Percentiles rank a stretch among this genome's conserved stretches.
Conservation (phyloP, 176 grass and related monocot species). For the Bromus sterilis region DNA sequence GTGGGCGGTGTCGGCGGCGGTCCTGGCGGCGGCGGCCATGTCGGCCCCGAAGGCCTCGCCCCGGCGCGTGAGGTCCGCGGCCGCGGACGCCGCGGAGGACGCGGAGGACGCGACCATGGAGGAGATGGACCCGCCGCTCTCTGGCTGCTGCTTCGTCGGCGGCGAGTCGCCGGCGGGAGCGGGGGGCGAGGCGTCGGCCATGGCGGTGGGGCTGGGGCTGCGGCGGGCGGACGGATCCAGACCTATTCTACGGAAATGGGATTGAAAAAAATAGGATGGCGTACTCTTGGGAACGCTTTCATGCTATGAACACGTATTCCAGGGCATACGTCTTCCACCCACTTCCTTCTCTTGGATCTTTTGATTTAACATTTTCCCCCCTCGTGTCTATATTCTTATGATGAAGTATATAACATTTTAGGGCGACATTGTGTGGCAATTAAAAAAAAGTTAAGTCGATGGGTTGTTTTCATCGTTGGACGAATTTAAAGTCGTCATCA, state of each 20-base stretch:
- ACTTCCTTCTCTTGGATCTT: not conserved
- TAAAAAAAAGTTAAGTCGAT: too few relatives aligned
- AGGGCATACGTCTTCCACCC: not conserved
- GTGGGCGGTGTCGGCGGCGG: conserved; percentile 20
- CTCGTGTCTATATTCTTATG: too few relatives aligned
- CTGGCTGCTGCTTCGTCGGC: not conserved
- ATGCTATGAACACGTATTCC: not conserved
- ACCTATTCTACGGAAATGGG: not conserved
- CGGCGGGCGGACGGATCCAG: not conserved
- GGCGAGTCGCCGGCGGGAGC: conserved; percentile 24
- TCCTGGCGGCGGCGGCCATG: conserved; percentile 23
- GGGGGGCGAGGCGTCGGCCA: conserved; percentile 26
- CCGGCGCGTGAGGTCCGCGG: conserved; percentile 26
- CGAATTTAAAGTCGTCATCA: too few relatives aligned
- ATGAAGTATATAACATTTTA: too few relatives aligned
- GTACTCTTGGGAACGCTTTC: not conserved
- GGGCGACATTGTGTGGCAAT: too few relatives aligned
- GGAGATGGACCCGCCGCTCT: conserved; percentile 22
- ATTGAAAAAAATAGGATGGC: not conserved
- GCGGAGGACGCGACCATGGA: conserved; percentile 41
- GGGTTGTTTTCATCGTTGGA: too few relatives aligned
- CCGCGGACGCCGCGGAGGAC: conserved; percentile 21
- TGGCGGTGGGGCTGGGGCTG: conserved; percentile 12
- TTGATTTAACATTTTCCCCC: too few relatives aligned
- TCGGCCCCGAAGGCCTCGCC: conserved; percentile 40